A percentile compares a stretch with the other conserved stretches of the same genome.
Conservation (phyloP, 73 alveolate species). For the Blepharisma stoltei region DNA sequence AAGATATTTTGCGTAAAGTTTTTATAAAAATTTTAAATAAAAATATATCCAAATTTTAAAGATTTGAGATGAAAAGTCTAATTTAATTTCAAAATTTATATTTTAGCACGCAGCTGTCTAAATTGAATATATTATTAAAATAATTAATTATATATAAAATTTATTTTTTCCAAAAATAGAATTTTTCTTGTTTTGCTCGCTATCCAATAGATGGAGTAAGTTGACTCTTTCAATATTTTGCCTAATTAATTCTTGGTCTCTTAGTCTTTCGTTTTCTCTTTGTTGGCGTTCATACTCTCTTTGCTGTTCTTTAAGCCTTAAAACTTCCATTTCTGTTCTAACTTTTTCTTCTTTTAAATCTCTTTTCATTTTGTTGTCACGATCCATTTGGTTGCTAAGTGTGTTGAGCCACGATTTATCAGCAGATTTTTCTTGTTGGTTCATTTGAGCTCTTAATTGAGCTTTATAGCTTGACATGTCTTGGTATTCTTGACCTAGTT, state of each 20-base stretch:
- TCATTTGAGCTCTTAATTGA: neutral
- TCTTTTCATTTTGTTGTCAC: neutral
- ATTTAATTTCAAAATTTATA: too few relatives aligned
- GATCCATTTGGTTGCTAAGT: neutral
- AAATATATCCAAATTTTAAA: too few relatives aligned
- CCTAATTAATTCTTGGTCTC: slow-evolving; percentile 9
- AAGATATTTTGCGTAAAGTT: too few relatives aligned
- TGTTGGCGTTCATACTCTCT: neutral
- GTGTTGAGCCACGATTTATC: neutral
- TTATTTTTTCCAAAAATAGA: too few relatives aligned
- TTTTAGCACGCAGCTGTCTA: too few relatives aligned
- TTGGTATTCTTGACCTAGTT: neutral
- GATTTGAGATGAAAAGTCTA: too few relatives aligned
- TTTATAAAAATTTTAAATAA: too few relatives aligned
- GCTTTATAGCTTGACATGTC: neutral
- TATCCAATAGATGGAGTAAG: too few relatives aligned
- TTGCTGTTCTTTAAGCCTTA: neutral
- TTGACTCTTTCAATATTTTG: slow-evolving; percentile 2
- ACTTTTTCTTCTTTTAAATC: neutral
- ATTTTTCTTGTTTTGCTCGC: too few relatives aligned
- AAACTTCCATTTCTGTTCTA: neutral
- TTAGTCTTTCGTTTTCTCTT: neutral
- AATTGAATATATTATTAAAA: too few relatives aligned
- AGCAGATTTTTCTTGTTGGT: neutral
- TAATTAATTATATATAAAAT: too few relatives aligned